Conservation (phyloP, 768 basidiomycete species). For the Pholiota conissans region DNA sequence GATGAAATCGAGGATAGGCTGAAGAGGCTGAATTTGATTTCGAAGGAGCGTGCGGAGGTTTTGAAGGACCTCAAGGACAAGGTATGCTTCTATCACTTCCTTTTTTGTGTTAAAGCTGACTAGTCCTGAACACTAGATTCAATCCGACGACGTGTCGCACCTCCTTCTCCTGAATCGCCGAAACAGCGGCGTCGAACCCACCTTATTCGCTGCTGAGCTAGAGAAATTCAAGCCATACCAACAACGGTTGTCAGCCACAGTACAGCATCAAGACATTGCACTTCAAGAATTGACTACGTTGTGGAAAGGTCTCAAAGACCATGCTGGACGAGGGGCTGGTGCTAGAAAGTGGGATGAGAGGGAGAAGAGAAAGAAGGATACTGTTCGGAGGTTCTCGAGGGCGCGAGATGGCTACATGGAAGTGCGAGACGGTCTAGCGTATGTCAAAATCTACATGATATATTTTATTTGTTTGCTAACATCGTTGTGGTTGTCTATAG, state of each 20-base stretch:
- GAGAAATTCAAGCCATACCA: constrained; percentile 96
- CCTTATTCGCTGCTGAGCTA: constrained; percentile 88
- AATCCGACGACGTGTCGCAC: constrained; percentile 96
- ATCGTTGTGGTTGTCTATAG: constrained; percentile 36
- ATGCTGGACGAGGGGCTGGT: constrained; percentile 73
- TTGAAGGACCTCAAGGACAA: constrained; percentile 96
- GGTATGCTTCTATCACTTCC: constrained; percentile 39
- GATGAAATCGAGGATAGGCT: constrained; percentile 78
- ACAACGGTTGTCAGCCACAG: constrained; percentile 73
- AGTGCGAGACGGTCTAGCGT: constrained; percentile 82
- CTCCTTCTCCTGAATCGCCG: constrained; percentile 89
- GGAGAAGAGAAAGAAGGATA: constrained; percentile 77
- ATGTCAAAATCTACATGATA: constrained; percentile 31
- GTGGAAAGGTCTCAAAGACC: constrained; percentile 73
- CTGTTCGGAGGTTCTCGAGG: constrained; percentile 66
- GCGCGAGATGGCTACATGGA: constrained; percentile 87
- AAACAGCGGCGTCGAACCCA: constrained; percentile 77
- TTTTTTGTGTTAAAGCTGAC: neutral
- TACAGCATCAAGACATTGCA: constrained; percentile 72
- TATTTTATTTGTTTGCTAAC: constrained; percentile 2
- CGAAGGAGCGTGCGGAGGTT: constrained; percentile 81
- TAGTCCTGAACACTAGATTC: constrained; percentile 62
- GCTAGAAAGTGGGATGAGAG: constrained; percentile 82
- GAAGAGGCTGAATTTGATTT: constrained; percentile 77
- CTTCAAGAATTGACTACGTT: constrained; percentile 74